These are phyloP conservation scores for Sambucus nigra DNA, from an alignment of 129 eudicot species.

Conservation along the genomic window DNA sequence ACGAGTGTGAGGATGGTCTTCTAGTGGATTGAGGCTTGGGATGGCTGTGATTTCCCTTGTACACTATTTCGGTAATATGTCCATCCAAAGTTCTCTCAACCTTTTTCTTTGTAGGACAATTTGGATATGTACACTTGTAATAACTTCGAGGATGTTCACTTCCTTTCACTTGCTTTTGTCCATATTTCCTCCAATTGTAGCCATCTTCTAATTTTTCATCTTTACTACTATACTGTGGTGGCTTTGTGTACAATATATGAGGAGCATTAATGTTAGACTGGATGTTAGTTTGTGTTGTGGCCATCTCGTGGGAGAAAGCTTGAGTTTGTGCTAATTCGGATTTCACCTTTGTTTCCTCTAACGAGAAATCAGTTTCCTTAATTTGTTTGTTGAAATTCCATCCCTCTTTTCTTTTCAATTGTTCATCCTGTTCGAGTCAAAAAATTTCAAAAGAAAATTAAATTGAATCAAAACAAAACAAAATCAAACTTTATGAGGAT, in stretches of 20 bases:
- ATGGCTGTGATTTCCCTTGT: slow-evolving; percentile 52
- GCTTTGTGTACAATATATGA: slow-evolving; percentile 13
- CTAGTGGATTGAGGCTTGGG: slow-evolving; percentile 48
- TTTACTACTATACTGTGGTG: slow-evolving; percentile 28
- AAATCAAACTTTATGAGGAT: too few relatives aligned
- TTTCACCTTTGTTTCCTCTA: slow-evolving; percentile 1
- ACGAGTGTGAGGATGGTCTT: slow-evolving; percentile 49
- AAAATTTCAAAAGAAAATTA: neutral
- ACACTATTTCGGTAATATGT: slow-evolving; percentile 46
- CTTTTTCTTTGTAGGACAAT: too few relatives aligned
- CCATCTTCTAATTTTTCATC: slow-evolving; percentile 47
- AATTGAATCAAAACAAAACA: too few relatives aligned
- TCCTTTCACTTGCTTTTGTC: slow-evolving; percentile 54
- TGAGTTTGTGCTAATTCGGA: slow-evolving; percentile 12
- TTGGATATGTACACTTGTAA: too few relatives aligned
- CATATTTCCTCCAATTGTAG: slow-evolving; percentile 59
- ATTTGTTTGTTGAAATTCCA: slow-evolving; percentile 14
- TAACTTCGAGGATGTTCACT: slow-evolving; percentile 61
- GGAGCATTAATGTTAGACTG: slow-evolving; percentile 14
- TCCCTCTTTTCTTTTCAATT: slow-evolving; percentile 16
- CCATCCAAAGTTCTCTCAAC: slow-evolving; percentile 39
- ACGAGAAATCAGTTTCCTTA: slow-evolving; percentile 15
- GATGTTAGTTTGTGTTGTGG: slow-evolving; percentile 11
- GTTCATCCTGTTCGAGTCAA: slow-evolving; percentile 14
- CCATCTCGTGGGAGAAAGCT: slow-evolving; percentile 4